Percentiles rank a stretch among this genome's conserved stretches.
Evolutionary conservation across 345 rosid species (phyloP).

Genomic region (Sonneratia caseolaris): DNA sequence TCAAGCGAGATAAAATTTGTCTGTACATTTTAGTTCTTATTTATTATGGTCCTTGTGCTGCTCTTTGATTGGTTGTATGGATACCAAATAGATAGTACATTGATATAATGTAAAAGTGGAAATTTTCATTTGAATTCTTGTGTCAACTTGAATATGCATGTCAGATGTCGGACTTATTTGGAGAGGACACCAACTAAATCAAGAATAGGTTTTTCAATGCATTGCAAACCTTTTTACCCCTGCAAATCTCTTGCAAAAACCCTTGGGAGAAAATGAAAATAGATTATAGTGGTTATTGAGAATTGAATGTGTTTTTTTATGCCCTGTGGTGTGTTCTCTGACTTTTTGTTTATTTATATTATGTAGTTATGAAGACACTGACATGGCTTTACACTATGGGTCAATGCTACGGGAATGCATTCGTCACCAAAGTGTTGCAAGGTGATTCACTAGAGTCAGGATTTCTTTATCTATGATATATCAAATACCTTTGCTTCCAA

Average conservation of each 20-base stretch:
- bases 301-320: neutral
- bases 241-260: neutral
- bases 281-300: neutral
- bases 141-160: neutral
- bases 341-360: neutral
- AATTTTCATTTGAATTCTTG: neutral
- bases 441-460: constrained; percentile 12
- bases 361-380: constrained; percentile 19
- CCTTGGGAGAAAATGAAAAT: neutral
- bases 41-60: neutral
- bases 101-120: neutral
- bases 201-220: neutral
- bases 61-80: neutral
- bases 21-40: neutral
- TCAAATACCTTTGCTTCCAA: neutral
- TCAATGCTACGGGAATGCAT: constrained; percentile 26
- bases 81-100: neutral
- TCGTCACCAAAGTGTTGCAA: constrained; percentile 26
- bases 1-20: neutral
- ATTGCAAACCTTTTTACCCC: neutral
- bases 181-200: neutral
- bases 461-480: neutral
- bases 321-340: neutral
- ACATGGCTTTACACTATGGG: constrained; percentile 23
- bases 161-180: neutral